Base-by-base conservation (phyloP, 2,329 filamentous ascomycete genomes). In the Trichoderma sp. region DNA sequence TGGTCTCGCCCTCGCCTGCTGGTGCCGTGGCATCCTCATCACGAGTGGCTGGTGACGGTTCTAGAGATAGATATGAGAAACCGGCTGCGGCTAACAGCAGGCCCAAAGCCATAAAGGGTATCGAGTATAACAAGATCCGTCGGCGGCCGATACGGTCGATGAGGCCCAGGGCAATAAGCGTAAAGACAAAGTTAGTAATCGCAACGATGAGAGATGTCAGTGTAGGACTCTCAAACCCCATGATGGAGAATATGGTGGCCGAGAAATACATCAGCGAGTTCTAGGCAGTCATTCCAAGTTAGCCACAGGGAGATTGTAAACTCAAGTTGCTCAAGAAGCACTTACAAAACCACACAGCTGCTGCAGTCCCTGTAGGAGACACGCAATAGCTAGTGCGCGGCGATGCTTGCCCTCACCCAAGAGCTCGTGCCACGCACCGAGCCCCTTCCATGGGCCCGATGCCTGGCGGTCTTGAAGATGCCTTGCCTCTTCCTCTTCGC, bases 181-280 rank as follows among this genome's bases (percentile, higher is more conserved):
- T 95, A 78, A 96, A 93, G 68, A 91, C 78, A 76, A 95, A 95
- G 77, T 97, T 97, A 61, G 94, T 96, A 71, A 91, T 85, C 0
- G 94, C 94, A 15, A 97, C 92, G 3, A 90, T 91, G 72, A 97
- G 87, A 1, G 93, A 93, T 1, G 92, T 94, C 64, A 95, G 86
- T 0, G 93, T 96, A 6, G 94, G 93, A 70, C 90, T 92, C 55
- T 87, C 86, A 79, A 97, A 97, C 1, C 92, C 92, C 1, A 97
- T 87, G 36, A 94, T 86, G 3, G 88, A 87, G 78, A 95, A 95
- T 34, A 95, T 93, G 8, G 92, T 94, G 4, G 92, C 92, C 0
- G 92, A 94, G 79, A 94, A 97, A 81, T 97, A 97, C 93, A 97
- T 97, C 34, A 97, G 85, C 12, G 92, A 94, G 82, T 97, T 97